phyloP scores from a whole-genome alignment of 352 stramenopile species.

The Globisporangium rhizosaccharum region DNA sequence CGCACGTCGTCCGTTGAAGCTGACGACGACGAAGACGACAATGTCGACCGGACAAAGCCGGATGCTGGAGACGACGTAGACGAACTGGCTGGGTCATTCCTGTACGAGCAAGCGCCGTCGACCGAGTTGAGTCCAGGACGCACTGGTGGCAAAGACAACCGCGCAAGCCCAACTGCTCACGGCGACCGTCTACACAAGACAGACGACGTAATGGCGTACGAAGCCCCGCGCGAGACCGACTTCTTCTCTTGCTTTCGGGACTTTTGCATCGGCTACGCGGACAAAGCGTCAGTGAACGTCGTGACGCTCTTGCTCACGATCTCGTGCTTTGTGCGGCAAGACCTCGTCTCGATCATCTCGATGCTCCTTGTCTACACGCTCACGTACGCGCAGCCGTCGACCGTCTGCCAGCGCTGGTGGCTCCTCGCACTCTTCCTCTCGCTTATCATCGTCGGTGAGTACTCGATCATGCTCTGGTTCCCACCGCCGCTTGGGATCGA shows the following conservation, averaged over 20 bases:
- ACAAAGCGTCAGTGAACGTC: slow-evolving; percentile 70
- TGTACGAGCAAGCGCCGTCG: background rate
- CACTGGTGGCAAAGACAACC: background rate
- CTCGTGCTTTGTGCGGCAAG: slow-evolving; percentile 75
- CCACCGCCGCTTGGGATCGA: slow-evolving; percentile 50
- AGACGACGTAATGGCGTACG: background rate
- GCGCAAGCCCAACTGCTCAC: background rate
- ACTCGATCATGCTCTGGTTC: slow-evolving; percentile 66
- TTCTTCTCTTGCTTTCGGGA: slow-evolving; percentile 63
- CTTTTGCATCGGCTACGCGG: slow-evolving; percentile 70
- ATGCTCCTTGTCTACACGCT: slow-evolving; percentile 78
- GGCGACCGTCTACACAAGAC: background rate
- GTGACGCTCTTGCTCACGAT: slow-evolving; percentile 72
- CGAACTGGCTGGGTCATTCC: slow-evolving; percentile 5
- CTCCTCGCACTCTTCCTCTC: slow-evolving; percentile 51
- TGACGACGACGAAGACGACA: slow-evolving; percentile 44
- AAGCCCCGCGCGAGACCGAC: slow-evolving; percentile 24
- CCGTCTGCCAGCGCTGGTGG: slow-evolving; percentile 52
- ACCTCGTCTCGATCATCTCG: slow-evolving; percentile 71
- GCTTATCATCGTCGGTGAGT: slow-evolving; percentile 64
- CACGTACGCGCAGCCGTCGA: slow-evolving; percentile 62
- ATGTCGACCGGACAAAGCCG: slow-evolving; percentile 32
- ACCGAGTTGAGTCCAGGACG: background rate
- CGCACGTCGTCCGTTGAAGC: slow-evolving; percentile 53
- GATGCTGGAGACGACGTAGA: slow-evolving; percentile 21